Evolutionary conservation across 78 protist species (phyloP).

Genomic region (Creolimax fragrantissima): DNA sequence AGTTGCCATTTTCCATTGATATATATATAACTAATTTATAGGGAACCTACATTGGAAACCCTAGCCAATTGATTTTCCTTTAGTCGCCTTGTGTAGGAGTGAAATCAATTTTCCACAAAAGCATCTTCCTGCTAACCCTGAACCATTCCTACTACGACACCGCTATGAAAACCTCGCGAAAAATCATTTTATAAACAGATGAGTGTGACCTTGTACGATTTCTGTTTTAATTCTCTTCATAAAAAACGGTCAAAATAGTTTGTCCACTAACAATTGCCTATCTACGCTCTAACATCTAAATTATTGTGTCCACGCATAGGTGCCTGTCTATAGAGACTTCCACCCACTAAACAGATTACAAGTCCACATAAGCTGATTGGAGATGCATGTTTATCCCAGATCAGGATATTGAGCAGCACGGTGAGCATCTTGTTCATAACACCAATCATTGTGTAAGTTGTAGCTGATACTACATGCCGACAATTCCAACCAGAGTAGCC

Average conservation of each 20-base stretch:
- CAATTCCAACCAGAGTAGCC: slow-evolving; percentile 9
- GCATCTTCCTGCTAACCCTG: not conserved
- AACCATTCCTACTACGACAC: not conserved
- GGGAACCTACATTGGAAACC: too few relatives aligned
- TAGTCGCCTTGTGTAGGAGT: too few relatives aligned
- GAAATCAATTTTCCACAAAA: too few relatives aligned
- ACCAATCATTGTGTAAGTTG: slow-evolving; percentile 19
- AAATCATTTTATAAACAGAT: not conserved
- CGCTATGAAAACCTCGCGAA: not conserved
- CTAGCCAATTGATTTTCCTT: too few relatives aligned
- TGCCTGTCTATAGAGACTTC: slow-evolving; percentile 18
- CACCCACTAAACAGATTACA: not conserved
- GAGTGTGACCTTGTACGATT: not conserved
- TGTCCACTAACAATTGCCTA: not conserved
- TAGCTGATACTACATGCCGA: not conserved
- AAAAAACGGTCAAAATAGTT: not conserved
- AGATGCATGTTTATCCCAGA: slow-evolving; percentile 25
- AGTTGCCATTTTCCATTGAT: too few relatives aligned
- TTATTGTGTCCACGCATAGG: not conserved
- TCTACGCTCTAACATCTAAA: not conserved
- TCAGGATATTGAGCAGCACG: not conserved
- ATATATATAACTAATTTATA: too few relatives aligned
- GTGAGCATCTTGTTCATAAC: slow-evolving; percentile 13
- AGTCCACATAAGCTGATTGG: not conserved
- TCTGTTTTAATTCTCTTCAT: not conserved